Conservation (phyloP, 2,329 filamentous ascomycete species). For the Westerdykella ornata region DNA sequence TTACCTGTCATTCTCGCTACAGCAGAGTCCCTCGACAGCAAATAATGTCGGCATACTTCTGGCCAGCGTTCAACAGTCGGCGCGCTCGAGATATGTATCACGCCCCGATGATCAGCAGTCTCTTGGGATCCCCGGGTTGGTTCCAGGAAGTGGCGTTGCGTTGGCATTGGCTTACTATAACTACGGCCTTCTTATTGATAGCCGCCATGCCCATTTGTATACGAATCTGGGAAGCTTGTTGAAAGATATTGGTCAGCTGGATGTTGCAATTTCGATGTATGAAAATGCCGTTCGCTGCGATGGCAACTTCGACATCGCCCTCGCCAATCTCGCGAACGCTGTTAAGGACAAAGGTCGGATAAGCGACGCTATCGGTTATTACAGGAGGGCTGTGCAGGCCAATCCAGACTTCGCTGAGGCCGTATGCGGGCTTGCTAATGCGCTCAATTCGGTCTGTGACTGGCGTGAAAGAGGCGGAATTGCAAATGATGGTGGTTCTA, state of each 20-base stretch:
- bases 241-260: conserved; percentile 91
- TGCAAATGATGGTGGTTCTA: conserved; percentile 61
- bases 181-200: conserved; percentile 80
- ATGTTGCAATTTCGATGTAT: conserved; percentile 93
- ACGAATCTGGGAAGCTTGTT: conserved; percentile 92
- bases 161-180: conserved; percentile 91
- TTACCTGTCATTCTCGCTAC: conserved; percentile 87
- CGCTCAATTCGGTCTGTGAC: conserved; percentile 91
- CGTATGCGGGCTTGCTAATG: conserved; percentile 90
- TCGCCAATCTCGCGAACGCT: conserved; percentile 94
- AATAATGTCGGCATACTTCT: conserved; percentile 97
- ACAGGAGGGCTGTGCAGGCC: conserved; percentile 80
- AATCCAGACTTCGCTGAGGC: conserved; percentile 96
- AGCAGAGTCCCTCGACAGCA: conserved; percentile 92
- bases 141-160: conserved; percentile 78
- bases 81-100: conserved; percentile 37
- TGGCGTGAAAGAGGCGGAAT: conserved; percentile 89
- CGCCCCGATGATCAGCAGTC: conserved; percentile 27
- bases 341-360: conserved; percentile 95
- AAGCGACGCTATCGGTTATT: conserved; percentile 85
- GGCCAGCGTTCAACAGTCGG: conserved; percentile 79
- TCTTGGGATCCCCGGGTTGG: conserved; percentile 62
- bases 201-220: conserved; percentile 88
- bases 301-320: conserved; percentile 88
- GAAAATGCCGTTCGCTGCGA: conserved; percentile 90